Evolutionary conservation across 2,329 filamentous ascomycete species (phyloP).

Genomic region (Colletotrichum acutatum): DNA sequence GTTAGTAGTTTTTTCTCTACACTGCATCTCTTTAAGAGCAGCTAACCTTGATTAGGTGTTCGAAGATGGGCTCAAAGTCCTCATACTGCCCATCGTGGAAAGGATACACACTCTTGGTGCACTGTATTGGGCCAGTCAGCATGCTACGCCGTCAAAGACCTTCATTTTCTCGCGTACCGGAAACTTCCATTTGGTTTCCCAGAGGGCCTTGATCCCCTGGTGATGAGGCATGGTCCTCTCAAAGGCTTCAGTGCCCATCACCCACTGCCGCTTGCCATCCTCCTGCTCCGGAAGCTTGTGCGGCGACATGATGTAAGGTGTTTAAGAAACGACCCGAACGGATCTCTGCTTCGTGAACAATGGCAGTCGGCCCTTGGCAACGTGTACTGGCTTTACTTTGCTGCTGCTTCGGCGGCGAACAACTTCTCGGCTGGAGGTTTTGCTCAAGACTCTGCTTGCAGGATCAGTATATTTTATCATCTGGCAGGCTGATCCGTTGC

Average conservation of each 20-base stretch:
- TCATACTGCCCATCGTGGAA: slow-evolving; percentile 78
- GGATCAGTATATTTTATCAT: neutral
- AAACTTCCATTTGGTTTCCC: slow-evolving; percentile 82
- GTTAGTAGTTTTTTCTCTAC: neutral
- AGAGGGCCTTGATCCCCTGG: slow-evolving; percentile 69
- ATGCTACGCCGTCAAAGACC: neutral
- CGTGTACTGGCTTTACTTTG: slow-evolving; percentile 41
- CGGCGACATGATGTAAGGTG: slow-evolving; percentile 42
- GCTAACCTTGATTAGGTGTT: slow-evolving; percentile 66
- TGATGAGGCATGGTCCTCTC: slow-evolving; percentile 65
- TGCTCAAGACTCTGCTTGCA: slow-evolving; percentile 21
- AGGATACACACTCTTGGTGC: slow-evolving; percentile 72
- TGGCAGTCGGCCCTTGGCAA: slow-evolving; percentile 38
- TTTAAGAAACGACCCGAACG: slow-evolving; percentile 40
- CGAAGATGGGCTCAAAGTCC: slow-evolving; percentile 77
- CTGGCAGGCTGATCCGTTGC: neutral
- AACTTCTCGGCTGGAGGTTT: slow-evolving; percentile 16
- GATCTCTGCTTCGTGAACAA: slow-evolving; percentile 47
- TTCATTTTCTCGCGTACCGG: slow-evolving; percentile 61
- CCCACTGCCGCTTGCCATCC: slow-evolving; percentile 50
- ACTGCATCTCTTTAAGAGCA: too few relatives aligned
- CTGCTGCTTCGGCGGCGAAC: slow-evolving; percentile 41
- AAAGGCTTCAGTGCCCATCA: slow-evolving; percentile 56
- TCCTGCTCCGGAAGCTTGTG: slow-evolving; percentile 39
- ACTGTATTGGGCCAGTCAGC: slow-evolving; percentile 46